Evolutionary conservation across 192 early-diverging fungal genomes (phyloP).

Genomic region (Dissophora ornata): DNA sequence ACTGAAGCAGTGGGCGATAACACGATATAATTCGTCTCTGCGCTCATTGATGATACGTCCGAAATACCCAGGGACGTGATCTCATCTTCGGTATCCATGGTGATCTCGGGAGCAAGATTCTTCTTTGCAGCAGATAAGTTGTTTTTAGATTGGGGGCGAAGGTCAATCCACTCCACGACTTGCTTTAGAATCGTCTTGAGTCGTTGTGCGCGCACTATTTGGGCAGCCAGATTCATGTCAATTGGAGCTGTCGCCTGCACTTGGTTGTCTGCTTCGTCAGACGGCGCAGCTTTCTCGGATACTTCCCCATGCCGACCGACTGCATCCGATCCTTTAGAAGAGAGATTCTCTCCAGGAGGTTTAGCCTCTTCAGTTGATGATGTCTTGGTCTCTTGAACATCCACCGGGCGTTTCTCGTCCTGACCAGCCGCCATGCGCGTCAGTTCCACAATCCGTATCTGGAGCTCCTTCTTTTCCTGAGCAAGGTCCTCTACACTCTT

Average conservation of each 20-base stretch:
- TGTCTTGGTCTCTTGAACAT: no score
- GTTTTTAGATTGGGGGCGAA: neutral
- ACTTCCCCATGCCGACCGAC: no score
- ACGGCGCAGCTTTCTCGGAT: no score
- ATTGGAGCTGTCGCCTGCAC: no score
- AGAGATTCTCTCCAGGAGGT: no score
- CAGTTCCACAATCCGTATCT: constrained; percentile 24
- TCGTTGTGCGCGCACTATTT: neutral
- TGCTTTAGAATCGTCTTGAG: constrained; percentile 15
- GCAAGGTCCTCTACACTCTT: constrained; percentile 39
- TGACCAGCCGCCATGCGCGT: neutral
- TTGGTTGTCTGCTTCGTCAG: neutral
- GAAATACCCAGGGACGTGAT: constrained; percentile 23
- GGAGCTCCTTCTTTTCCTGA: constrained; percentile 31
- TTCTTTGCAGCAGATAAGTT: neutral
- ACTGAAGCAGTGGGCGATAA: neutral
- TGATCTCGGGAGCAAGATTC: neutral
- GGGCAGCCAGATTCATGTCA: neutral
- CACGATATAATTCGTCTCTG: no score
- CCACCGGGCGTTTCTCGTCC: constrained; percentile 15
- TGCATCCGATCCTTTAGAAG: no score
- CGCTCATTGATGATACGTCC: no score
- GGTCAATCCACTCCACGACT: constrained; percentile 17
- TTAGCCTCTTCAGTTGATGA: no score
- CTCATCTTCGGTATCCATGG: neutral